Percentiles rank a stretch among this genome's conserved stretches.
Evolutionary conservation across 2,329 filamentous ascomycete species (phyloP).

Genomic region (Penicillium verrucosum): DNA sequence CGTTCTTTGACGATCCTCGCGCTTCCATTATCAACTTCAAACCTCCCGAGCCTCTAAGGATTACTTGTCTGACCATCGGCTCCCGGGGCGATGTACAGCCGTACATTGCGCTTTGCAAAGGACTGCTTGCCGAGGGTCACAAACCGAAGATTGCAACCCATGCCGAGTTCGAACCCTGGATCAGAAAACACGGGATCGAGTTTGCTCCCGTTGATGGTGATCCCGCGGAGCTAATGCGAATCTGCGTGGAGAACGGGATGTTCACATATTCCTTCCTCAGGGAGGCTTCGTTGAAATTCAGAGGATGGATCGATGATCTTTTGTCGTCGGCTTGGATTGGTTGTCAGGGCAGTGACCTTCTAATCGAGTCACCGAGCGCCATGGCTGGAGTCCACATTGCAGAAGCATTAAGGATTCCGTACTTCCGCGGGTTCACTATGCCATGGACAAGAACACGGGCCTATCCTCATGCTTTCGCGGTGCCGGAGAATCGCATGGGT

Average conservation of each 20-base stretch:
- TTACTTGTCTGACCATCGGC: constrained; percentile 94
- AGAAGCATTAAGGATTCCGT: constrained; percentile 86
- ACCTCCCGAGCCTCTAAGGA: constrained; percentile 70
- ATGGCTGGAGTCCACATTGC: constrained; percentile 99
- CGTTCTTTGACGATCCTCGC: constrained; percentile 85
- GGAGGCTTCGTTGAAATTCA: constrained; percentile 82
- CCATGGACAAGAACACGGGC: constrained; percentile 94
- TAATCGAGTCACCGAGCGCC: constrained; percentile 92
- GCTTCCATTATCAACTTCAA: constrained; percentile 91
- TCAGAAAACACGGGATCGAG: constrained; percentile 88
- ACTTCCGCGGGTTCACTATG: constrained; percentile 98
- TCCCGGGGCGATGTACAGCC: constrained; percentile 95
- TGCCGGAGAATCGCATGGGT: constrained; percentile 89
- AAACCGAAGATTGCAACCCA: constrained; percentile 86
- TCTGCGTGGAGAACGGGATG: constrained; percentile 96
- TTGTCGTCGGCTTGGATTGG: constrained; percentile 76
- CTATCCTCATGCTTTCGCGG: constrained; percentile 94
- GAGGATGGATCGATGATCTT: constrained; percentile 91
- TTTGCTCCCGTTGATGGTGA: constrained; percentile 87
- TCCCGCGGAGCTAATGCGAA: constrained; percentile 87
- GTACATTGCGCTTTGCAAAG: constrained; percentile 94
- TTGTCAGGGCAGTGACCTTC: constrained; percentile 80
- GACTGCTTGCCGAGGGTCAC: constrained; percentile 82
- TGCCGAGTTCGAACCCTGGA: constrained; percentile 82
- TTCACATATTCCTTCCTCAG: constrained; percentile 89